Evolutionary conservation across 2,329 filamentous ascomycete species (phyloP).

Genomic region (Phyllosticta paracitricarpa): DNA sequence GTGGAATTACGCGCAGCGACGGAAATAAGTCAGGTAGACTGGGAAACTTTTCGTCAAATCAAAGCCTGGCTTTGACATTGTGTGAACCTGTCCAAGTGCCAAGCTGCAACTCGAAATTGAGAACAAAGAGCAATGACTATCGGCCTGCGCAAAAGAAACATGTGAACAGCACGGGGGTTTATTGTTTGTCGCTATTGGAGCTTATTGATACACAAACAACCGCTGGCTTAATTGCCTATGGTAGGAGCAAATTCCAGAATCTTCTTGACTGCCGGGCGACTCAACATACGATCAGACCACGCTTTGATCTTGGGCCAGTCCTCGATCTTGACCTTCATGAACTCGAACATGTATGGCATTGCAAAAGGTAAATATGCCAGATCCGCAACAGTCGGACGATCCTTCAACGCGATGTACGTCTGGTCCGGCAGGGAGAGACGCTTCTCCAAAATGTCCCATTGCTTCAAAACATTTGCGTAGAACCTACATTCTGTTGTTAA

Average conservation of each 20-base stretch:
- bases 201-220: too few species aligned
- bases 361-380: conserved; percentile 29
- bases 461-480: not conserved
- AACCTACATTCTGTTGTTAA: not conserved
- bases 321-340: conserved; percentile 23
- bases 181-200: too few species aligned
- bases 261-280: conserved; percentile 16
- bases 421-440: conserved; percentile 14
- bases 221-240: conserved; percentile 6
- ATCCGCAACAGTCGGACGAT: conserved; percentile 29
- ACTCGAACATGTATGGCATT: conserved; percentile 30
- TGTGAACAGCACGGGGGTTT: too few species aligned
- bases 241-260: conserved; percentile 15
- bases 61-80: too few species aligned
- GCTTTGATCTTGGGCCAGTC: conserved; percentile 22
- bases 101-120: too few species aligned
- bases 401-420: conserved; percentile 25
- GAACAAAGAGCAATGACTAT: too few species aligned
- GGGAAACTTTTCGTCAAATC: too few species aligned
- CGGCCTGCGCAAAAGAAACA: too few species aligned
- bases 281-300: conserved; percentile 20
- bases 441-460: not conserved
- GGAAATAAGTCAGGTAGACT: too few species aligned
- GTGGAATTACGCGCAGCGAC: too few species aligned
- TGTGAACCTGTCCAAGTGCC: too few species aligned